Evolutionary conservation across 108 stramenopile species (phyloP).

Genomic region (Parietichytrium sp.): DNA sequence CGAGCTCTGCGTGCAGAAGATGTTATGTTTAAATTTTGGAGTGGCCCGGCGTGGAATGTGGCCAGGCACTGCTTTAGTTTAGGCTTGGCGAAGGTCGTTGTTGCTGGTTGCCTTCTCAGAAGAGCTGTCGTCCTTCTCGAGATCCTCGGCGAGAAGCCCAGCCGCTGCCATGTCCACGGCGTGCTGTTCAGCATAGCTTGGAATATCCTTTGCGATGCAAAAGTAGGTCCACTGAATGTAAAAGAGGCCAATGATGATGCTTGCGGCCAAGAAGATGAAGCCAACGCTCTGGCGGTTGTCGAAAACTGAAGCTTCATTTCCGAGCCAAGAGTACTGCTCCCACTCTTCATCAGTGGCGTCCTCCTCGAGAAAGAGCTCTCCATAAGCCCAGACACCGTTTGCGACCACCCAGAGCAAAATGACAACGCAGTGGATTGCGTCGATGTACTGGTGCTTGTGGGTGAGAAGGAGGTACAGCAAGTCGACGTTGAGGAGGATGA

Average conservation of each 20-base stretch:
- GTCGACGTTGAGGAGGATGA: conserved; percentile 29
- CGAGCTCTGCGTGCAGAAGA: too few species aligned
- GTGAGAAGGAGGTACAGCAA: background rate
- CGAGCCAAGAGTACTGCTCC: conserved; percentile 20
- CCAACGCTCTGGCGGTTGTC: background rate
- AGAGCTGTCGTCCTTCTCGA: too few species aligned
- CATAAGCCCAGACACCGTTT: conserved; percentile 38
- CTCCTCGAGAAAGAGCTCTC: conserved; percentile 17
- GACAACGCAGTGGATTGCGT: background rate
- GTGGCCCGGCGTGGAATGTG: too few species aligned
- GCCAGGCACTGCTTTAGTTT: too few species aligned
- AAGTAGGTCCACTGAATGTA: background rate
- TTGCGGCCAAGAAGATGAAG: conserved; percentile 24
- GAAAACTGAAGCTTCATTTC: conserved; percentile 26
- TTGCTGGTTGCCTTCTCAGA: too few species aligned
- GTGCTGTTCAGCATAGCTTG: too few species aligned
- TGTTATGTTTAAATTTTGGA: too few species aligned
- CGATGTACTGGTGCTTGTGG: conserved; percentile 13
- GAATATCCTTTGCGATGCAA: too few species aligned
- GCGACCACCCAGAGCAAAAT: conserved; percentile 30
- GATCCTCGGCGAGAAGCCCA: too few species aligned
- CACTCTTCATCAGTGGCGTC: conserved; percentile 1
- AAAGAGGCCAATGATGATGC: background rate
- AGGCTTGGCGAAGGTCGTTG: too few species aligned
- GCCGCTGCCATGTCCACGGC: too few species aligned